phyloP scores from a whole-genome alignment of 257 asterid species.

The Salvia miltiorrhiza region DNA sequence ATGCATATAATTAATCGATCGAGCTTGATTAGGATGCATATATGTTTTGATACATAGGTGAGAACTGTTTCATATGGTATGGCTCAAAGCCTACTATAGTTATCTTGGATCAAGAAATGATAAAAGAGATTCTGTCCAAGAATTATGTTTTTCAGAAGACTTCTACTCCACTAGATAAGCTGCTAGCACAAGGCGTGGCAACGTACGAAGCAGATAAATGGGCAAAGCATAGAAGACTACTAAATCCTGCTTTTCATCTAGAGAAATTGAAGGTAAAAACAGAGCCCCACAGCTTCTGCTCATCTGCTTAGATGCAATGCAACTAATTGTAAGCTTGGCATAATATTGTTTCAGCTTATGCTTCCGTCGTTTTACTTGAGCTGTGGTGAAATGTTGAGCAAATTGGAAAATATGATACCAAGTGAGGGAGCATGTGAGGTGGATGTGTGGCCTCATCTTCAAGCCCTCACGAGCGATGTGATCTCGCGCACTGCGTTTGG shows the following conservation, averaged over 20 bases:
- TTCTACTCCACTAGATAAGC: conserved; percentile 13
- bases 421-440: conserved; percentile 29
- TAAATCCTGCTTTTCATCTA: conserved; percentile 43
- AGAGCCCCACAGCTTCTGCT: neutral
- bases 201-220: conserved; percentile 35
- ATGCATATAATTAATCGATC: too few relatives aligned
- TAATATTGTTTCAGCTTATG: conserved; percentile 34
- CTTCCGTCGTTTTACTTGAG: conserved; percentile 39
- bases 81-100: conserved; percentile 30
- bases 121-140: conserved; percentile 37
- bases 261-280: conserved; percentile 38
- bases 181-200: conserved; percentile 29
- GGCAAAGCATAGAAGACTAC: conserved; percentile 41
- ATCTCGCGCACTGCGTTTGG: conserved; percentile 57
- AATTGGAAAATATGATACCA: conserved; percentile 32
- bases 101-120: conserved; percentile 30
- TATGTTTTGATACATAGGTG: conserved; percentile 13
- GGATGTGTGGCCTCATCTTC: conserved; percentile 45
- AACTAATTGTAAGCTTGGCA: too few relatives aligned
- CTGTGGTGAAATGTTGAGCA: conserved; percentile 41
- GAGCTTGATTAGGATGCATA: neutral
- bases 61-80: conserved; percentile 28
- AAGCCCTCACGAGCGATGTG: conserved; percentile 37
- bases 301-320: too few relatives aligned
- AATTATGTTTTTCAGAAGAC: conserved; percentile 30